Evolutionary conservation across 2,329 filamentous ascomycete genomes (phyloP).

Genomic region (Beauveria brongniartii): DNA sequence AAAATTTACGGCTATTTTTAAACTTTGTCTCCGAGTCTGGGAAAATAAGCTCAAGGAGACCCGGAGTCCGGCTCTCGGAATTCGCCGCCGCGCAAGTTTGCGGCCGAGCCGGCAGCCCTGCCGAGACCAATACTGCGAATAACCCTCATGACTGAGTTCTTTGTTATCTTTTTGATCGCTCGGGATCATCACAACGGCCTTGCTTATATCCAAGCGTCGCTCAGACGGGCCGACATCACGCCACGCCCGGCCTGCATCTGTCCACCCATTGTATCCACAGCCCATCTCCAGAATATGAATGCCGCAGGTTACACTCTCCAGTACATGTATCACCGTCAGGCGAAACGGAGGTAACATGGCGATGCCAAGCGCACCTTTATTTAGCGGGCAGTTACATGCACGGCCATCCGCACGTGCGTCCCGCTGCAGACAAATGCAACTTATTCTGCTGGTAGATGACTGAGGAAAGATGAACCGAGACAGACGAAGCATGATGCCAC

Average conservation of each 20-base stretch:
- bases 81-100: not conserved
- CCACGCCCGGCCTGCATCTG: not conserved
- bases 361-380: not conserved
- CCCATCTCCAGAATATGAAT: not conserved
- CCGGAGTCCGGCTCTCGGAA: not conserved
- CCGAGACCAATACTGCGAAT: not conserved
- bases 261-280: not conserved
- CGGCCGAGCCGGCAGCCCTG: not conserved
- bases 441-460: not conserved
- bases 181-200: not conserved
- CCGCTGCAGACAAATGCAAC: not conserved
- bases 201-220: not conserved
- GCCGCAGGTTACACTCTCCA: not conserved
- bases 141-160: too few species aligned
- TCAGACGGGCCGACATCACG: not conserved
- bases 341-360: not conserved
- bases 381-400: not conserved
- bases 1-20: not conserved
- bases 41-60: not conserved
- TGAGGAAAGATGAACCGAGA: not conserved
- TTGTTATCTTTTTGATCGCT: not conserved
- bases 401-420: not conserved
- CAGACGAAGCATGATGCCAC: not conserved
- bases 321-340: not conserved
- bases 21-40: not conserved